Percentiles rank a stretch among this genome's conserved stretches.
These are phyloP conservation scores for Beauveria asiatica DNA, from an alignment of 2,329 filamentous ascomycete species.

Conservation along the genomic window DNA sequence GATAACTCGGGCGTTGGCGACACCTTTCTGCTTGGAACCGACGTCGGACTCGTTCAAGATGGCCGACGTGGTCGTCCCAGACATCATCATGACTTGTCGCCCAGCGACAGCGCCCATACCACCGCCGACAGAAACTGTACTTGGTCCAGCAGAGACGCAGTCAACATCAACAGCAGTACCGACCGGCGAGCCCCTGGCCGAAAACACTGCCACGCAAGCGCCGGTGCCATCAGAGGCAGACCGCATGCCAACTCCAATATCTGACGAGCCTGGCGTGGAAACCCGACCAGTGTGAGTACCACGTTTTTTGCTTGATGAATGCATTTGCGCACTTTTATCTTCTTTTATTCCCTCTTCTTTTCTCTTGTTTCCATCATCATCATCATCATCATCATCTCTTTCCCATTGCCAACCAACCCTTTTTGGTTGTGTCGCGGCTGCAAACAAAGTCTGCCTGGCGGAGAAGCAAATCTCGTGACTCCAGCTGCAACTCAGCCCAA, in stretches of 20 bases:
- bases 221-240: neutral
- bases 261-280: neutral
- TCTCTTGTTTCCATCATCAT: no score
- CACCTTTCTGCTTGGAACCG: neutral
- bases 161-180: neutral
- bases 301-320: neutral
- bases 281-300: conserved; percentile 2
- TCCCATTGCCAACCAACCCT: no score
- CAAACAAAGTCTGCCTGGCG: neutral
- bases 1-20: neutral
- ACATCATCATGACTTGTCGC: neutral
- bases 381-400: no score
- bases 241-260: conserved; percentile 3
- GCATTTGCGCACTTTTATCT: neutral
- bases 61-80: neutral
- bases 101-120: neutral
- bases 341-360: neutral
- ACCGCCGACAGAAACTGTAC: neutral
- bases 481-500: neutral
- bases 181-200: neutral
- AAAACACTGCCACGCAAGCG: neutral
- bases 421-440: neutral
- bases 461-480: conserved; percentile 8
- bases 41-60: neutral
- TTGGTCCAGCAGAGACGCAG: neutral